A percentile compares a stretch with the other conserved stretches of the same genome.
Conservation (phyloP, 225 moss, liverwort and hornwort species). For the Pleurozium schreberi region DNA sequence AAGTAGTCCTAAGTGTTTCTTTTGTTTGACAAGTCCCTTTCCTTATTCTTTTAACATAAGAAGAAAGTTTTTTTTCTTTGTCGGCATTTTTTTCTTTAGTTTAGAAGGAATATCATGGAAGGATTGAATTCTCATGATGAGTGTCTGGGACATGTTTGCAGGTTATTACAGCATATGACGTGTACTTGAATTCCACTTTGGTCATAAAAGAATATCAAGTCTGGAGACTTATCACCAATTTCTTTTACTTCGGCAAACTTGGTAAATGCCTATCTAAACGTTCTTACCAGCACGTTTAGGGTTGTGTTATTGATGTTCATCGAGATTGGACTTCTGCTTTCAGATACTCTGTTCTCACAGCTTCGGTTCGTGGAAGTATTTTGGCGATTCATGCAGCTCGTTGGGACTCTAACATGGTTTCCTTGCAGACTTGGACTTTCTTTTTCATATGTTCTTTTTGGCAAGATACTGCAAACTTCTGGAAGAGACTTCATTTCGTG, state of each 20-base stretch:
- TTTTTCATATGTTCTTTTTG: slow-evolving; percentile 99
- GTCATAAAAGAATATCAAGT: slow-evolving; percentile 79
- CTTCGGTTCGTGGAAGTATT: not conserved
- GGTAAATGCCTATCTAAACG: slow-evolving; percentile 21
- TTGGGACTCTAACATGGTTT: not conserved
- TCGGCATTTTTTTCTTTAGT: not conserved
- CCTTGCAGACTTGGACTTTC: slow-evolving; percentile 81
- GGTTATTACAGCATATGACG: slow-evolving; percentile 60
- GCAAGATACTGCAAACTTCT: slow-evolving; percentile 95
- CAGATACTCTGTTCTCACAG: not conserved
- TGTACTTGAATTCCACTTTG: slow-evolving; percentile 81
- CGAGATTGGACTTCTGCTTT: not conserved
- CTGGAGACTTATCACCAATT: slow-evolving; percentile 92
- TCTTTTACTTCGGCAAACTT: slow-evolving; percentile 97
- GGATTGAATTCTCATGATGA: not conserved
- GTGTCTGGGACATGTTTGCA: slow-evolving; percentile 5
- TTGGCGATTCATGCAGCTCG: not conserved
- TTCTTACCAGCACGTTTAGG: not conserved
- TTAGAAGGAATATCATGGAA: not conserved
- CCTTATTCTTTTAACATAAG: too few species aligned
- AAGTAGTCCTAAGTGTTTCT: not conserved
- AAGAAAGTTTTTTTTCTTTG: too few species aligned
- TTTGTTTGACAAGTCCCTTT: too few species aligned
- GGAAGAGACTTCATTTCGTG: slow-evolving; percentile 94
- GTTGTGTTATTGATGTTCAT: not conserved